Evolutionary conservation across 2,329 filamentous ascomycete genomes (phyloP).

Genomic region (Cephalotrichum gorgonifer): DNA sequence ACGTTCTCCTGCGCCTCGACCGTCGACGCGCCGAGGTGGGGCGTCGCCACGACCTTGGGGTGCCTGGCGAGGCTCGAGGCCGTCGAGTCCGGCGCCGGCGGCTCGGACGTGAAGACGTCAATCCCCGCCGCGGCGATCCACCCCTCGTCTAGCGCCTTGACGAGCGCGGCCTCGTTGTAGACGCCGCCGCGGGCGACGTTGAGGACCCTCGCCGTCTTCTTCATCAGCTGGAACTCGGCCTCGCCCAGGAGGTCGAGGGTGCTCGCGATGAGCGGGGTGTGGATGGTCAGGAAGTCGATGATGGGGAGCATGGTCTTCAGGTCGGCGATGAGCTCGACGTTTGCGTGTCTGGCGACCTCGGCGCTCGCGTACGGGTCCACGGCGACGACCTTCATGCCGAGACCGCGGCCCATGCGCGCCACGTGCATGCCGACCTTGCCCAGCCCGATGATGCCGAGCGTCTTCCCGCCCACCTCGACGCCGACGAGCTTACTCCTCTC

Average conservation of each 20-base stretch:
- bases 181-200: constrained; percentile 76
- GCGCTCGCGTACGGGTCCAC: constrained; percentile 70
- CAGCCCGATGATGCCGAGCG: constrained; percentile 64
- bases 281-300: constrained; percentile 70
- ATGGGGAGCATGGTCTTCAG: constrained; percentile 47
- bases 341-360: constrained; percentile 58
- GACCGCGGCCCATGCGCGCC: constrained; percentile 64
- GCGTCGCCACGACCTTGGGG: constrained; percentile 64
- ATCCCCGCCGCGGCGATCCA: constrained; percentile 68
- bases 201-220: constrained; percentile 59
- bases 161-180: constrained; percentile 64
- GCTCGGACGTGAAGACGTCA: constrained; percentile 72
- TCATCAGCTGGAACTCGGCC: constrained; percentile 60
- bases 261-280: constrained; percentile 69
- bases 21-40: constrained; percentile 71
- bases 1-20: constrained; percentile 79
- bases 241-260: constrained; percentile 65
- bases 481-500: constrained; percentile 65
- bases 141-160: constrained; percentile 58
- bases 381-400: constrained; percentile 67
- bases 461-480: constrained; percentile 69
- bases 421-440: constrained; percentile 80
- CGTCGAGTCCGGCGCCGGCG: constrained; percentile 42
- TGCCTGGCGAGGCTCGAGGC: constrained; percentile 57
- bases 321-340: constrained; percentile 50